Conservation (phyloP, 768 basidiomycete species). For the Serendipita sp. region DNA sequence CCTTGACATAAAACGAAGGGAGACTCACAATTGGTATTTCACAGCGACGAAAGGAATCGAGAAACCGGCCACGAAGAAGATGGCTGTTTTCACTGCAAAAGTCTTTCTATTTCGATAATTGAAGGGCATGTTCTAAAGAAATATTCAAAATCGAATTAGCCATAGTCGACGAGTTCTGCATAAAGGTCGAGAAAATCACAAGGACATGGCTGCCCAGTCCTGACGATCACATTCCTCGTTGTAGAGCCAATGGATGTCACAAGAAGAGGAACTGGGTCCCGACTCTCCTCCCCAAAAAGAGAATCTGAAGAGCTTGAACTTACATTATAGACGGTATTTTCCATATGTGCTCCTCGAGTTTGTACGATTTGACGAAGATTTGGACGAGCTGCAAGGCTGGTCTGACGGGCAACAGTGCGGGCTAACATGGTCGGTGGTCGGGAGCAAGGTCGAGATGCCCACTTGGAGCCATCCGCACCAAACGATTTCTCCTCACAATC, state of each 20-base stretch:
- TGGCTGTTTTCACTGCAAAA: conserved; percentile 3
- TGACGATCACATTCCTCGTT: no score
- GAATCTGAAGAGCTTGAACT: no score
- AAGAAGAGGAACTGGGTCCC: no score
- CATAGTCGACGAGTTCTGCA: not conserved
- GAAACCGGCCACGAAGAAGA: conserved; percentile 5
- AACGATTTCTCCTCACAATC: not conserved
- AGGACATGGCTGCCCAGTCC: no score
- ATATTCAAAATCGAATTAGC: not conserved
- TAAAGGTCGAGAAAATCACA: not conserved
- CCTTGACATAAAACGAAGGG: not conserved
- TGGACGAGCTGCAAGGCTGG: conserved; percentile 5
- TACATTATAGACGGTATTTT: conserved; percentile 9
- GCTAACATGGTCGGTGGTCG: conserved; percentile 7
- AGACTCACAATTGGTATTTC: conserved; percentile 7
- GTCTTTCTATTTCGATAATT: conserved; percentile 7
- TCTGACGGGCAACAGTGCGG: conserved; percentile 8
- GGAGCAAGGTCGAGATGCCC: not conserved
- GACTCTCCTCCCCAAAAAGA: no score
- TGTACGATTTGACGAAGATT: not conserved
- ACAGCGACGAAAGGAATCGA: conserved; percentile 7
- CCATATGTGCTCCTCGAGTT: conserved; percentile 6
- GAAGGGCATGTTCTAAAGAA: conserved; percentile 9
- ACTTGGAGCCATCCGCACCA: not conserved
- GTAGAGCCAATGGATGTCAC: no score